Evolutionary conservation across 192 early-diverging fungal genomes (phyloP).

Genomic region (Gryganskiella cystojenkinii): DNA sequence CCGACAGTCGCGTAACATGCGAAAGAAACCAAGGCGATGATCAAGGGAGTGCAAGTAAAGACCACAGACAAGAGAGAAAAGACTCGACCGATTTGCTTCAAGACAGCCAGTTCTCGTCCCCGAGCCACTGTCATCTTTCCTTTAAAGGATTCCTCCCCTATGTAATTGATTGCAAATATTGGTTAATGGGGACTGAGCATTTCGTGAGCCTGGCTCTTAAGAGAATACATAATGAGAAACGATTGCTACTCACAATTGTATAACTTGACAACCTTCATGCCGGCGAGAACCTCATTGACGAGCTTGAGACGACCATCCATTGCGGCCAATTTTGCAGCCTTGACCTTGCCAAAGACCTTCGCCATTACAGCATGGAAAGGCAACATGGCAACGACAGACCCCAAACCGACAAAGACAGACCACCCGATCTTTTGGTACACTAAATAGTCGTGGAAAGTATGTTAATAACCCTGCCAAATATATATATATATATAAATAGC

Average conservation of each 20-base stretch:
- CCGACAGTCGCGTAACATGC: slow-evolving; percentile 11
- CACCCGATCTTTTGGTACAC: slow-evolving; percentile 35
- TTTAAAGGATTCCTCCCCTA: slow-evolving; percentile 23
- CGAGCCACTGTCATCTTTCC: not conserved
- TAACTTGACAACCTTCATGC: slow-evolving; percentile 51
- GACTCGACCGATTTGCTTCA: not conserved
- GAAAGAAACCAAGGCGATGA: slow-evolving; percentile 14
- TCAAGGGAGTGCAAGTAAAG: not conserved
- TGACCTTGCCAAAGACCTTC: slow-evolving; percentile 16
- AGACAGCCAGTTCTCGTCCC: not conserved
- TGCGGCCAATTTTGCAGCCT: slow-evolving; percentile 23
- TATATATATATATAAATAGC: too few relatives aligned
- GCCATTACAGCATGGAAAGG: slow-evolving; percentile 28
- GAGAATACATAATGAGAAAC: too few relatives aligned
- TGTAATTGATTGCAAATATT: too few relatives aligned
- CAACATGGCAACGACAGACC: slow-evolving; percentile 16
- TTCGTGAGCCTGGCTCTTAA: too few relatives aligned
- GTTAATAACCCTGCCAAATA: not conserved
- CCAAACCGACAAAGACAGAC: slow-evolving; percentile 11
- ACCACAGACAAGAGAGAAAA: slow-evolving; percentile 9
- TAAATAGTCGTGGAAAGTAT: slow-evolving; percentile 9
- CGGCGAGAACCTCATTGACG: slow-evolving; percentile 42
- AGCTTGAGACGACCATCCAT: slow-evolving; percentile 35
- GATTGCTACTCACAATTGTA: slow-evolving; percentile 9
- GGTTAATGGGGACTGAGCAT: too few relatives aligned